These are phyloP conservation scores for Clarireedia hainanense DNA, from an alignment of 2,329 filamentous ascomycete species.

Conservation along the genomic window DNA sequence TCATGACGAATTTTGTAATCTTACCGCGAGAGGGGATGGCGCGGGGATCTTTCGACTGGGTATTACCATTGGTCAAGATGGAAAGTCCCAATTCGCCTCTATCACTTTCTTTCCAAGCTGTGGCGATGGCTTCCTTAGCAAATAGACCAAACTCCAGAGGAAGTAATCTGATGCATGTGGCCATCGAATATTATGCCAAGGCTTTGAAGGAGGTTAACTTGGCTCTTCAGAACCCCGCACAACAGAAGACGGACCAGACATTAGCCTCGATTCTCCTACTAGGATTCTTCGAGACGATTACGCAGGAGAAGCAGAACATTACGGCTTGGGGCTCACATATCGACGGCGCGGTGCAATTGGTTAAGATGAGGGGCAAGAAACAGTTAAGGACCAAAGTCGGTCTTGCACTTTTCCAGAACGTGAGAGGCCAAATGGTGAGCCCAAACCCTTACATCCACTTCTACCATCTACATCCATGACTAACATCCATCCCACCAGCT, in stretches of 20 bases:
- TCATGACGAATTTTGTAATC: conserved; percentile 53
- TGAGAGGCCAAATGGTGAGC: conserved; percentile 52
- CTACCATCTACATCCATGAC: background rate
- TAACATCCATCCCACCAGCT: conserved; percentile 33
- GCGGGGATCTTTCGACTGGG: conserved; percentile 51
- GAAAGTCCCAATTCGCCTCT: conserved; percentile 40
- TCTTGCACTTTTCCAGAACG: conserved; percentile 48
- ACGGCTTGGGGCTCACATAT: conserved; percentile 56
- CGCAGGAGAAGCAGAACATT: conserved; percentile 44
- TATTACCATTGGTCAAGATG: conserved; percentile 46
- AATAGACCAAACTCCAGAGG: conserved; percentile 38
- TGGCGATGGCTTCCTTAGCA: conserved; percentile 48
- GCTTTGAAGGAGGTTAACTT: conserved; percentile 45
- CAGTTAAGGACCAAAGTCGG: conserved; percentile 47
- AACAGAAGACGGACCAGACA: conserved; percentile 47
- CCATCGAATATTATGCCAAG: conserved; percentile 46
- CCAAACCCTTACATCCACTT: background rate
- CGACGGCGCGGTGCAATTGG: conserved; percentile 55
- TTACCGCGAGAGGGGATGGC: conserved; percentile 42
- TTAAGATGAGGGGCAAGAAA: conserved; percentile 48
- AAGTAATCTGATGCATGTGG: conserved; percentile 30
- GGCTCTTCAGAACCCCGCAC: conserved; percentile 43
- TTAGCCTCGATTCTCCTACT: conserved; percentile 52
- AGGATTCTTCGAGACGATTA: conserved; percentile 49
- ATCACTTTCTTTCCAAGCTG: conserved; percentile 50